Evolutionary conservation across 495 filamentous ascomycete genomes (phyloP).

Genomic region (Penicillium riverlandense): DNA sequence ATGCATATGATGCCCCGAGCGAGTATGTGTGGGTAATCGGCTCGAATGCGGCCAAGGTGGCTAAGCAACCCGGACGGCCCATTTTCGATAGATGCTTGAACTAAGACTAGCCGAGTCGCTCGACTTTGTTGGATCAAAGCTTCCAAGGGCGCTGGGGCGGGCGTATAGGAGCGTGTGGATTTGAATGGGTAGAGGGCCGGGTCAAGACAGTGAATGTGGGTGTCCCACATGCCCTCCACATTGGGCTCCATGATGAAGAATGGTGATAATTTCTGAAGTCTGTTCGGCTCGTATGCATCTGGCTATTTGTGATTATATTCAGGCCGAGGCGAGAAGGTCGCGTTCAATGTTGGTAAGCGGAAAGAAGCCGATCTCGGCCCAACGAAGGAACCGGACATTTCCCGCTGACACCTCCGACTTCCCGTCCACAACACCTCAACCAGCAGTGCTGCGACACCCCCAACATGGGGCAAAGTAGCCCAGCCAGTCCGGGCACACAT

Average conservation of each 20-base stretch:
- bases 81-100: constrained; percentile 16
- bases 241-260: not conserved
- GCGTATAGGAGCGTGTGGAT: constrained; percentile 12
- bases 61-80: constrained; percentile 4
- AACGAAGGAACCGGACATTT: not conserved
- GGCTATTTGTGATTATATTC: not conserved
- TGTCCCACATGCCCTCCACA: constrained; percentile 7
- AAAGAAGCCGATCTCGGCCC: not conserved
- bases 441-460: not conserved
- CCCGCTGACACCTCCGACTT: too few relatives aligned
- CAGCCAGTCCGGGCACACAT: not conserved
- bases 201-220: constrained; percentile 14
- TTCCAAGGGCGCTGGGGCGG: constrained; percentile 9
- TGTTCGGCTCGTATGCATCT: not conserved
- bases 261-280: not conserved
- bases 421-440: constrained; percentile 1
- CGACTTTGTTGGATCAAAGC: not conserved
- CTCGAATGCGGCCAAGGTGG: constrained; percentile 9
- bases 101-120: constrained; percentile 5
- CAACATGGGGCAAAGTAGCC: too few relatives aligned
- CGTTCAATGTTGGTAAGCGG: not conserved
- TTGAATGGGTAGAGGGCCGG: constrained; percentile 13
- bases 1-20: constrained; percentile 11
- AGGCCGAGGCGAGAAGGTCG: not conserved
- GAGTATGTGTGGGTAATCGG: constrained; percentile 6